Evolutionary conservation across 2,329 filamentous ascomycete genomes (phyloP), one percentile per base, ranked within the genome.

Genomic region (Aspergillus quadricinctus): DNA sequence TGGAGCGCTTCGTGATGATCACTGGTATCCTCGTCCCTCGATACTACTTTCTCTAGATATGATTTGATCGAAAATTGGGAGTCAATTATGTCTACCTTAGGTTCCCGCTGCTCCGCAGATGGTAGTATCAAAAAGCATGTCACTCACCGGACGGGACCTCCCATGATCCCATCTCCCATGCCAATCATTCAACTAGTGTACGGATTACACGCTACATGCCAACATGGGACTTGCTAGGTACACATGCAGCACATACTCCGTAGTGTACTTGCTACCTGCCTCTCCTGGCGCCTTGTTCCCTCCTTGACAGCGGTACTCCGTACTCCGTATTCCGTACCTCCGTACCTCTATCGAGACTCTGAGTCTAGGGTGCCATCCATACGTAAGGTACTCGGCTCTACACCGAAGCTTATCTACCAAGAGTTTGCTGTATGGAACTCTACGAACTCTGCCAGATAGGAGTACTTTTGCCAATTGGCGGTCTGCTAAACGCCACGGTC

Each of bases 381-480:
- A 5, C 31, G 31, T 14, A 35, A 35, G 31, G 31, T 35, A 35
- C 23, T 23, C 23, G 23, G 23, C 23, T 23, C 23, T 23, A 23
- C 23, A 23, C 23, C 23, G 23, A 23, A 23, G 2, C 23, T 23
- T 3, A 23, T 14, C 31, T 37, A n/a, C 14, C 17, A 5, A 37
- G 6, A 35, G 11, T 17, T 35, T 35, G 11, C 11, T 14, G 31
- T 35, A 14, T n/a, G n/a, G n/a, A n/a, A n/a, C n/a, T n/a, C n/a
- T n/a, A n/a, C n/a, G n/a, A 17, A 35, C 31, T 35, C 31, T 14
- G 14, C 31, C 23, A 49, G 52, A 46, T 53, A 3, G 50, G 49
- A 56, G 48, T 53, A 53, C 56, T 53, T 56, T 53, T 43, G 52
- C 49, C 58, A 58, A 60, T 56, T 60, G 56, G 58, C 57, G 46